Evolutionary conservation across 129 eudicot species (phyloP).

Genomic region (Escallonia rubra): DNA sequence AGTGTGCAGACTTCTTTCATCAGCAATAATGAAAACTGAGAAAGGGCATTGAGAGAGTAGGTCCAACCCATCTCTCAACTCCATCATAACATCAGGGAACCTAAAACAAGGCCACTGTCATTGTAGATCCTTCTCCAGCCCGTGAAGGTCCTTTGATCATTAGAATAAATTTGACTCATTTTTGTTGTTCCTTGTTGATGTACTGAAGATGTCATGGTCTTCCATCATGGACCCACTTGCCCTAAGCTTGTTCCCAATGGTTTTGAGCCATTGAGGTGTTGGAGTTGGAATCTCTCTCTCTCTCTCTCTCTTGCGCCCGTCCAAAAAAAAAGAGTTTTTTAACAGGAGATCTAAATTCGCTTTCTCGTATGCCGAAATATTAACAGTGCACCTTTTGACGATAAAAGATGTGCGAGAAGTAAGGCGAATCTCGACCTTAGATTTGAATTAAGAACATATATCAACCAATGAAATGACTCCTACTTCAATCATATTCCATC

Average conservation of each 20-base stretch:
- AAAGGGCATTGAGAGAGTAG: slow-evolving; percentile 25
- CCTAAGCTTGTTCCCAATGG: too few species aligned
- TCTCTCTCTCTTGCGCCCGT: slow-evolving; percentile 16
- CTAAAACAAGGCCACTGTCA: slow-evolving; percentile 21
- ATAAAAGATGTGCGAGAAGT: too few species aligned
- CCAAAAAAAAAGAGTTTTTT: background rate
- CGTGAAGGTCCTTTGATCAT: background rate
- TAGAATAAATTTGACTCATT: background rate
- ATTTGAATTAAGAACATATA: too few species aligned
- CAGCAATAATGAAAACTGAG: background rate
- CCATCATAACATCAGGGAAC: slow-evolving; percentile 39
- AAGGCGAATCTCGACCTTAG: too few species aligned
- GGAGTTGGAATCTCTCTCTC: background rate
- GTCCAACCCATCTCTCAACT: slow-evolving; percentile 53
- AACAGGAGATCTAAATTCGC: background rate
- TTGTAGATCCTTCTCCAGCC: background rate
- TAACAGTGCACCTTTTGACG: too few species aligned
- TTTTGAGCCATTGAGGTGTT: background rate
- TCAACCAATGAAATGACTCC: background rate
- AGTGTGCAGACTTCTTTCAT: background rate
- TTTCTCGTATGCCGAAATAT: too few species aligned
- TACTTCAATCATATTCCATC: background rate
- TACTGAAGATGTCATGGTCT: slow-evolving; percentile 15
- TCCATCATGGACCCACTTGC: background rate
- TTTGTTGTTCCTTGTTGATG: slow-evolving; percentile 18